A percentile compares a stretch with the other conserved stretches of the same genome.
These are phyloP conservation scores for Hypoxylon perforatum DNA, from an alignment of 495 filamentous ascomycete species.

Conservation along the genomic window DNA sequence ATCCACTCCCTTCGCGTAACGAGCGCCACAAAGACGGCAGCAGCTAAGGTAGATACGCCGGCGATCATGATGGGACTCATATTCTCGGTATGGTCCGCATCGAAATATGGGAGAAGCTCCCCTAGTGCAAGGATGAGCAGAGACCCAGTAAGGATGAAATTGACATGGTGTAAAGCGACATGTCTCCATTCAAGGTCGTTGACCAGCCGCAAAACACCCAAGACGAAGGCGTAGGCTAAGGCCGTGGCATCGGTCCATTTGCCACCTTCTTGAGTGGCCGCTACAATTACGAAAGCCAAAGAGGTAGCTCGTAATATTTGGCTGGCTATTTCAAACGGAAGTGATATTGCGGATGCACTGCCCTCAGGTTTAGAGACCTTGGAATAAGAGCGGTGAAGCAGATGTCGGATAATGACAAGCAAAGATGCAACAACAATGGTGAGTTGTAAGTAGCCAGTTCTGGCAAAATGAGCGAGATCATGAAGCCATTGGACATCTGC, in stretches of 20 bases:
- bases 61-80: constrained; percentile 33
- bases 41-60: constrained; percentile 43
- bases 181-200: constrained; percentile 52
- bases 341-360: constrained; percentile 43
- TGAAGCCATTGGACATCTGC: constrained; percentile 43
- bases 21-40: constrained; percentile 47
- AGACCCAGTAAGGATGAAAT: constrained; percentile 43
- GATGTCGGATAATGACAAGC: constrained; percentile 39
- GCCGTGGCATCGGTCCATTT: constrained; percentile 45
- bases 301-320: constrained; percentile 48
- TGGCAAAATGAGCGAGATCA: constrained; percentile 39
- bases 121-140: constrained; percentile 42
- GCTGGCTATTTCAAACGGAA: constrained; percentile 46
- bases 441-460: constrained; percentile 43
- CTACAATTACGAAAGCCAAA: constrained; percentile 44
- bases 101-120: constrained; percentile 48
- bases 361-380: constrained; percentile 39
- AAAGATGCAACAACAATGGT: constrained; percentile 43
- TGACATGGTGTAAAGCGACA: constrained; percentile 52
- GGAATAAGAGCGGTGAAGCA: constrained; percentile 39
- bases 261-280: constrained; percentile 28
- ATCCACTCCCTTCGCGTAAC: constrained; percentile 53
- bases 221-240: constrained; percentile 47
- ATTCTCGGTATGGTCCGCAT: constrained; percentile 31
- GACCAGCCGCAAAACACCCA: constrained; percentile 50